A percentile compares a stretch with the other conserved stretches of the same genome.
Conservation (phyloP, 225 moss, liverwort and hornwort species). For the Rhytidiadelphus loreus region DNA sequence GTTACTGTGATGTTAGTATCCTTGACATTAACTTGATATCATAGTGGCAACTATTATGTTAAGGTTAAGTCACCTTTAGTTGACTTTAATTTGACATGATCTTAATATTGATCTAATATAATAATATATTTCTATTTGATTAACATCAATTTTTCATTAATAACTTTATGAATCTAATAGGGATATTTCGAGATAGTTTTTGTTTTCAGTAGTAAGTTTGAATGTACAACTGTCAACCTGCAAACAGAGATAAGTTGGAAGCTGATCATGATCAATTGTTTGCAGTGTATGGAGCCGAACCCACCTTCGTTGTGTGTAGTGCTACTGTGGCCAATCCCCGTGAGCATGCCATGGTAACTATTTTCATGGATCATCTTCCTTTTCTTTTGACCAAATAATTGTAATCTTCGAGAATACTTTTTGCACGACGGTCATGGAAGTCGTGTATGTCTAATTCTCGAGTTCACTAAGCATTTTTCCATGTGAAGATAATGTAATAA, state of each 20-base stretch:
- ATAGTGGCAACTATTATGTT: neutral
- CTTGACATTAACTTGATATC: neutral
- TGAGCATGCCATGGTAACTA: slow-evolving; percentile 61
- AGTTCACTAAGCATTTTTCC: neutral
- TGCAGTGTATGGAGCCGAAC: slow-evolving; percentile 83
- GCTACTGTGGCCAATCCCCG: slow-evolving; percentile 91
- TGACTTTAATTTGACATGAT: neutral
- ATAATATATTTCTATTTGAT: neutral
- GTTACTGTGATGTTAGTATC: neutral
- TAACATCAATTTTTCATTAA: neutral
- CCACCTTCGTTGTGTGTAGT: slow-evolving; percentile 83
- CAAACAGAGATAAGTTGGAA: neutral
- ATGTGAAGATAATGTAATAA: neutral
- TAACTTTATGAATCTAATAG: neutral
- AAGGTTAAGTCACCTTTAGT: neutral
- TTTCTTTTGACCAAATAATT: neutral
- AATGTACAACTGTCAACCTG: neutral
- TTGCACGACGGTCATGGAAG: neutral
- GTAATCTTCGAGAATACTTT: neutral
- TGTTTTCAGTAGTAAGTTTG: neutral
- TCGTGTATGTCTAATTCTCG: neutral
- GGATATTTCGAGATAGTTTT: neutral
- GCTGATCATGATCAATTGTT: neutral
- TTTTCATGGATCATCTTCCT: neutral
- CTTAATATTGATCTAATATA: neutral